Conservation (phyloP, 2,329 filamentous ascomycete genomes). For the Colletotrichum incanum region DNA sequence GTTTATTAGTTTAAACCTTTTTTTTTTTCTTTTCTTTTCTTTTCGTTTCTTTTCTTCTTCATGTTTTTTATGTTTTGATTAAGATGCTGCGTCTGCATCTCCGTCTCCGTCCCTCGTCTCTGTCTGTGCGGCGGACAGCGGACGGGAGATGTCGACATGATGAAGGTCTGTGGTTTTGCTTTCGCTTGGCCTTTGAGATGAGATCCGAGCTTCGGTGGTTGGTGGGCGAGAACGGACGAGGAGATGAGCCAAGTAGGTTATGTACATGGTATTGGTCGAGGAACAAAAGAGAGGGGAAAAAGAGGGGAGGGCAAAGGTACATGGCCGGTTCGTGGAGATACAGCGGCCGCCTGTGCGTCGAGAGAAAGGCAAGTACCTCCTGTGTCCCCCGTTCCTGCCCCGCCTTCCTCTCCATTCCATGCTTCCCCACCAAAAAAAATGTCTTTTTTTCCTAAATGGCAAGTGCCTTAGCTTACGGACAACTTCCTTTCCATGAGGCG, state of each 20-base stretch:
- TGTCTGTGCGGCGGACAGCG: conserved; percentile 12
- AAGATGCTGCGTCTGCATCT: background rate
- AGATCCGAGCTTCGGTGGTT: background rate
- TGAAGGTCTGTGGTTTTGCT: conserved; percentile 12
- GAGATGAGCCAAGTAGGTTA: background rate
- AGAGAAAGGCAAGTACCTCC: conserved; percentile 28
- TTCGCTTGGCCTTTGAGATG: conserved; percentile 10
- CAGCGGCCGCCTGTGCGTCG: conserved; percentile 40
- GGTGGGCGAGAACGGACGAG: conserved; percentile 6
- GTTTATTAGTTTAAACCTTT: background rate
- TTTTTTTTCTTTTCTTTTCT: too few species aligned
- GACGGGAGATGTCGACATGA: conserved; percentile 15
- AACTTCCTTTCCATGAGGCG: background rate
- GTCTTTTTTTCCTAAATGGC: background rate
- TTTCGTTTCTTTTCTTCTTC: too few species aligned
- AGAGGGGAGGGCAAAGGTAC: conserved; percentile 15
- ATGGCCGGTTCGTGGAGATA: conserved; percentile 16
- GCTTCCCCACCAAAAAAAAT: background rate
- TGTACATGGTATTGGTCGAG: background rate
- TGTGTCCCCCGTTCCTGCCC: background rate
- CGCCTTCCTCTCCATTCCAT: background rate
- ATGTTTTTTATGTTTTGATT: too few species aligned
- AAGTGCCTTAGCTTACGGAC: background rate
- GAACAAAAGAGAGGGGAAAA: background rate
- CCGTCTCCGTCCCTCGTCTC: background rate